Conservation (phyloP, 2,329 filamentous ascomycete genomes). For the Fusarium miscanthi region DNA sequence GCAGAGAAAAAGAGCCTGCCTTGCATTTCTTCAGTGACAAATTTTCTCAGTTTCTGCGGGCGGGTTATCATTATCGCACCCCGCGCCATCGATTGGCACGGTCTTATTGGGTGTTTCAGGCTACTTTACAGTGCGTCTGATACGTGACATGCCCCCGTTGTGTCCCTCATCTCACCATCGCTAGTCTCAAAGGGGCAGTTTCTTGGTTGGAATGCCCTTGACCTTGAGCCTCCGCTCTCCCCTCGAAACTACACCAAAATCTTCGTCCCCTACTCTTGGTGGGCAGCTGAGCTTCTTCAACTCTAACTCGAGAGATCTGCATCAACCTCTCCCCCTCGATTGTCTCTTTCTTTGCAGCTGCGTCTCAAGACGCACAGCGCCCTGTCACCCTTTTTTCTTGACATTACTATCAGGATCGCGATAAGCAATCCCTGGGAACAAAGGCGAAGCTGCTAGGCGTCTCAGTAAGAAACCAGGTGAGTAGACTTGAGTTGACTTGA, state of each 20-base stretch:
- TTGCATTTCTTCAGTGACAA: conserved; percentile 1
- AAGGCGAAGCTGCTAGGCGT: not conserved
- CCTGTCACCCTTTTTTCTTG: not conserved
- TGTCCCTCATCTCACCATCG: conserved; percentile 22
- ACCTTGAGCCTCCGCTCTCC: conserved; percentile 27
- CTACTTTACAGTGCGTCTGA: conserved; percentile 1
- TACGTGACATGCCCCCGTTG: conserved; percentile 9
- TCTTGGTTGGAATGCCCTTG: not conserved
- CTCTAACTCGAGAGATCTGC: conserved; percentile 17
- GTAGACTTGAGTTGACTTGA: conserved; percentile 28
- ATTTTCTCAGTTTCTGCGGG: conserved; percentile 1
- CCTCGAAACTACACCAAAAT: conserved; percentile 32
- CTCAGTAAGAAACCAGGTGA: conserved; percentile 16
- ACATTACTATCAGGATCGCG: not conserved
- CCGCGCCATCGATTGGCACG: conserved; percentile 46
- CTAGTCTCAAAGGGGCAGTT: conserved; percentile 21
- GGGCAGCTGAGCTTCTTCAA: conserved; percentile 36
- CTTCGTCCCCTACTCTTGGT: conserved; percentile 27
- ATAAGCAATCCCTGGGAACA: not conserved
- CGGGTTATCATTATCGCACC: conserved; percentile 56
- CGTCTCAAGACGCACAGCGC: not conserved
- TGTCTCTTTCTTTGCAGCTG: not conserved
- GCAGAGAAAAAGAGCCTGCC: not conserved
- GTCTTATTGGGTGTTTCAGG: conserved; percentile 20
- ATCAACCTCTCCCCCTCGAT: not conserved